Base-by-base conservation (phyloP, 768 basidiomycete species). In the Rhizopogon salebrosus region DNA sequence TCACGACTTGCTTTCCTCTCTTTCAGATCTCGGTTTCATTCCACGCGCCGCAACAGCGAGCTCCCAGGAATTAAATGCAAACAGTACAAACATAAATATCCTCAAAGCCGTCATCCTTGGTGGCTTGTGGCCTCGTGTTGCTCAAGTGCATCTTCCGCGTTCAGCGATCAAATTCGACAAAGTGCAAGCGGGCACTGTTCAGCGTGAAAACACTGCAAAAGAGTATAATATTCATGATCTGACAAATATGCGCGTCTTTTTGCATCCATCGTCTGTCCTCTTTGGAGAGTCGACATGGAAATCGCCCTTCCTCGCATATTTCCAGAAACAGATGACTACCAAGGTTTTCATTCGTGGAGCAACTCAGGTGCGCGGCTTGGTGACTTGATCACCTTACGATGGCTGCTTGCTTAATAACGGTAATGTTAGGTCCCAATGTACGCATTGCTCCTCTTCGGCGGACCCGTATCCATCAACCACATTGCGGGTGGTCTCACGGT, bases 401-500 rank as follows among this genome's bases (percentile, higher is more conserved):
- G 23, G 22, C 35, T 45, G 52, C 7, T 1, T 22, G 14, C 29
- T 51, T 40, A 46, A 37, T 35, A 20, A 29, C 51, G 8, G 36
- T n/a, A n/a, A n/a, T n/a, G n/a, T 26, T 22, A 93, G 88, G 78
- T 94, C n/a, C 91, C 93, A 6, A 70, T 93, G n/a, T 95, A 91
- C 64, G 88, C 84, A 1, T 70, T 95, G 13, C 69, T 97, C 26
- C 73, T 97, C 7, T 92, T 95, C 59, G 93, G 93, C 2, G 92
- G 92, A 0, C 74, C 77, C 4, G 82, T 97, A 16, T 70, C 80
- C 5, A 82, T 93, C 49, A 85, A 94, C 59, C 89, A 93, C 59
- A 76, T 92, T 39, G 80, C 75, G 9, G 89, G 91, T n/a, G 90
- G 88, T 0, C 66, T 95, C 38, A 80, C 78, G 4, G 68, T 90